phyloP scores from a whole-genome alignment of 371 early-diverging fungal genomes.

The Mortierella sp. region DNA sequence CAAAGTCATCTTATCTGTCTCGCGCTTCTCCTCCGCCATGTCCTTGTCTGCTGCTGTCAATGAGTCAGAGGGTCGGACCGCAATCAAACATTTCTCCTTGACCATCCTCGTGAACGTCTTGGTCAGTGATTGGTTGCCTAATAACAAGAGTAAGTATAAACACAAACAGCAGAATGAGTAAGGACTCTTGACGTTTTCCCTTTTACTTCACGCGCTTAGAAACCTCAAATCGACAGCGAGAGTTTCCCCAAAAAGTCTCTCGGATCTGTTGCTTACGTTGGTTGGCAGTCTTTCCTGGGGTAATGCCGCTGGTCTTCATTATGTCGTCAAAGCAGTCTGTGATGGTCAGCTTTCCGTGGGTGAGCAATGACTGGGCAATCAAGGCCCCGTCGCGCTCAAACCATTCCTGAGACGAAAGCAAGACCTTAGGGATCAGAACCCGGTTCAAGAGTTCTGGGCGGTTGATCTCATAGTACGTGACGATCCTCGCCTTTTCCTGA shows the following conservation, averaged over 20 bases:
- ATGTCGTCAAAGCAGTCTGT: conserved; percentile 38
- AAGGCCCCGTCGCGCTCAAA: conserved; percentile 73
- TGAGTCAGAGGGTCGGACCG: conserved; percentile 74
- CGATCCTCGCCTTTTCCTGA: conserved; percentile 45
- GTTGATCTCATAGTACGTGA: conserved; percentile 78
- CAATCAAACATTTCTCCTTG: conserved; percentile 70
- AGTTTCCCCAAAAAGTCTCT: not conserved
- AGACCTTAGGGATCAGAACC: conserved; percentile 75
- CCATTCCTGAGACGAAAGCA: conserved; percentile 69
- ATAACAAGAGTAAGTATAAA: not conserved
- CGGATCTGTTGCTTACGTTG: conserved; percentile 18
- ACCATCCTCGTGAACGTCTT: conserved; percentile 70
- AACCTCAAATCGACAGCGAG: not conserved
- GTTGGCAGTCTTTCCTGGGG: not conserved
- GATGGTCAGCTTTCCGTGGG: conserved; percentile 40
- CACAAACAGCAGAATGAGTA: not conserved
- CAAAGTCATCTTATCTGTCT: conserved; percentile 66
- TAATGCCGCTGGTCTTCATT: conserved; percentile 7
- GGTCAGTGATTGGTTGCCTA: conserved; percentile 59
- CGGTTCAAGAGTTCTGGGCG: conserved; percentile 70
- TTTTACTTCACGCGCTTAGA: not conserved
- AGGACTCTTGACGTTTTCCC: not conserved
- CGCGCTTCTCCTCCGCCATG: conserved; percentile 74
- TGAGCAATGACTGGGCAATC: conserved; percentile 32
- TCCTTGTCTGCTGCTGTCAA: conserved; percentile 72